Percentiles rank a stretch among this genome's conserved stretches.
Conservation (phyloP, 495 filamentous ascomycete species). For the Elasticomyces elasticus region DNA sequence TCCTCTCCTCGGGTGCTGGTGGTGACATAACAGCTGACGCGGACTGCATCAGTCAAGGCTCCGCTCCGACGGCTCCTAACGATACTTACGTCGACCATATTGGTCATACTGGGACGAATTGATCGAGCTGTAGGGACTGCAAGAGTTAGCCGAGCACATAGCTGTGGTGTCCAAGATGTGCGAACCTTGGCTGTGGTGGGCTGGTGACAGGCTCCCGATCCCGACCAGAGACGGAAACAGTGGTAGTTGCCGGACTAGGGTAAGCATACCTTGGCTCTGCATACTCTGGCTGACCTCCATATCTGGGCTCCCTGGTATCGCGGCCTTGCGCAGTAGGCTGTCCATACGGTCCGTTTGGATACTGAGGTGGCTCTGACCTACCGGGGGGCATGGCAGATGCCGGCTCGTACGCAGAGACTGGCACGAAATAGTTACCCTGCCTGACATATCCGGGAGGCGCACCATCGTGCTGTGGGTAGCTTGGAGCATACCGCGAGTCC, state of each 20-base stretch:
- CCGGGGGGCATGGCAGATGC: slow-evolving; percentile 2
- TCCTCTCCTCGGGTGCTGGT: neutral
- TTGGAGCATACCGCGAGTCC: slow-evolving; percentile 17
- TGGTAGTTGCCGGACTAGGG: slow-evolving; percentile 18
- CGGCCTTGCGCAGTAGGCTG: neutral
- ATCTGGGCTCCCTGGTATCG: slow-evolving; percentile 16
- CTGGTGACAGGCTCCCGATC: slow-evolving; percentile 13
- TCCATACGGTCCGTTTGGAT: slow-evolving; percentile 2
- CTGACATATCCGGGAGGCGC: slow-evolving; percentile 17
- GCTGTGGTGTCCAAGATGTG: neutral
- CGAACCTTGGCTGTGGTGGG: slow-evolving; percentile 17
- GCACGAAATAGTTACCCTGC: slow-evolving; percentile 14
- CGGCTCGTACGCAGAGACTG: slow-evolving; percentile 11
- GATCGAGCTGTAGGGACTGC: slow-evolving; percentile 6
- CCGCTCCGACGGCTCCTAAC: neutral
- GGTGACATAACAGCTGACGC: slow-evolving; percentile 13
- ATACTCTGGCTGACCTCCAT: slow-evolving; percentile 1
- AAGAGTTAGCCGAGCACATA: slow-evolving; percentile 6
- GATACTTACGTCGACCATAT: slow-evolving; percentile 21
- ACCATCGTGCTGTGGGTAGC: slow-evolving; percentile 9
- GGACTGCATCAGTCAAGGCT: slow-evolving; percentile 8
- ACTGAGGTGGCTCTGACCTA: slow-evolving; percentile 13
- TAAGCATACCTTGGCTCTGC: slow-evolving; percentile 13
- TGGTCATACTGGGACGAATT: slow-evolving; percentile 11
- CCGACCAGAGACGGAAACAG: slow-evolving; percentile 4